A percentile compares a stretch with the other conserved stretches of the same genome.
phyloP scores from a whole-genome alignment of 805 yeast genomes.

The Ogataea nonfermentans region DNA sequence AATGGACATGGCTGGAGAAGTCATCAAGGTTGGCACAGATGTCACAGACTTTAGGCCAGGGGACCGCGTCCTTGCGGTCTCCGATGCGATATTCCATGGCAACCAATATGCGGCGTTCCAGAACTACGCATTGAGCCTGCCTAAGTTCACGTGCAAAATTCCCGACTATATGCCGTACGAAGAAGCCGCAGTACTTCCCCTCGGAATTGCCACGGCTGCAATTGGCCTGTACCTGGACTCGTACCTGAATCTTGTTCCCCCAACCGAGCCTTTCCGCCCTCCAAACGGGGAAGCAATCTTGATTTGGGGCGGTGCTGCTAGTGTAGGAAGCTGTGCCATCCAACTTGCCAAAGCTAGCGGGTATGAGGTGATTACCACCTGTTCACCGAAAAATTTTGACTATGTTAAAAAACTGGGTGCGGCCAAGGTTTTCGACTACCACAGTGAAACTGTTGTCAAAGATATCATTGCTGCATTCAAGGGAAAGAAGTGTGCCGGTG shows the following conservation, averaged over 20 bases:
- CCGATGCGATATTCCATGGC: neutral
- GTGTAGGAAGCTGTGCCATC: constrained; percentile 16
- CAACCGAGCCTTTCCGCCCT: neutral
- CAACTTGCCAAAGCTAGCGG: constrained; percentile 15
- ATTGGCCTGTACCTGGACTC: constrained; percentile 3
- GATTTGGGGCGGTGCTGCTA: constrained; percentile 14
- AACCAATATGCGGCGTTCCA: constrained; percentile 8
- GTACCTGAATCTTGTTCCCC: constrained; percentile 3
- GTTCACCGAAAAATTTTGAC: constrained; percentile 11
- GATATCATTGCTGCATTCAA: constrained; percentile 5
- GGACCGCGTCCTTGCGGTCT: constrained; percentile 10
- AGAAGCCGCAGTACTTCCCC: constrained; percentile 12
- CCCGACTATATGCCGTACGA: constrained; percentile 7
- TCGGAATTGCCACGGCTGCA: constrained; percentile 6
- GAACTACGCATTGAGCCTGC: neutral
- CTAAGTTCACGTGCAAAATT: neutral
- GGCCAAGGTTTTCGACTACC: constrained; percentile 13
- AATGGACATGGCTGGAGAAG: constrained; percentile 11
- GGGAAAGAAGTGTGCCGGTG: constrained; percentile 14
- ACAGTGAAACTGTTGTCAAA: constrained; percentile 2
- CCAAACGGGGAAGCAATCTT: constrained; percentile 6
- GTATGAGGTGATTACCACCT: constrained; percentile 14
- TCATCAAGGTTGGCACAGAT: constrained; percentile 9
- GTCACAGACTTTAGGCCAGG: constrained; percentile 12
- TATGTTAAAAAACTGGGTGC: constrained; percentile 13